Evolutionary conservation across 495 filamentous ascomycete species (phyloP).

Genomic region (Penicillium chermesinum): DNA sequence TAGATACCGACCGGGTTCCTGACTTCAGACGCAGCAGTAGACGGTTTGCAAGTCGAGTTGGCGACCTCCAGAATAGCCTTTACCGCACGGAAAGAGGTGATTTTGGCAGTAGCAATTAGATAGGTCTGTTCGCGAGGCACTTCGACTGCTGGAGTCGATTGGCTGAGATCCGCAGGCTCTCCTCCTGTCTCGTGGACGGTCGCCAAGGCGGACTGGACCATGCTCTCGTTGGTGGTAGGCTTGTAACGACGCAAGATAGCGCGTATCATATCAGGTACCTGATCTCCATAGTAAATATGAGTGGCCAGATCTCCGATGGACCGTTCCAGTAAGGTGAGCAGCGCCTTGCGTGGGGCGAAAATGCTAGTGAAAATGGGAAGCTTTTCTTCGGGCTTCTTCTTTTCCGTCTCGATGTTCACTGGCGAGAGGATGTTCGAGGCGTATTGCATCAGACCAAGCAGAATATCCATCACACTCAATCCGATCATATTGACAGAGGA

Average conservation of each 20-base stretch:
- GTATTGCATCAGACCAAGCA: slow-evolving; percentile 75
- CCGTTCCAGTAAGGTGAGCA: slow-evolving; percentile 62
- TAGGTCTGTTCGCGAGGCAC: slow-evolving; percentile 49
- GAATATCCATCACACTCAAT: slow-evolving; percentile 85
- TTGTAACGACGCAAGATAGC: slow-evolving; percentile 72
- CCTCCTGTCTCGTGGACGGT: slow-evolving; percentile 36
- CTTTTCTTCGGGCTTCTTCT: slow-evolving; percentile 15
- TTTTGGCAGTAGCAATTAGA: slow-evolving; percentile 64
- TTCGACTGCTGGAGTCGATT: slow-evolving; percentile 16
- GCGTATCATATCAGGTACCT: slow-evolving; percentile 85
- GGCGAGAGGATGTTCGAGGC: slow-evolving; percentile 67
- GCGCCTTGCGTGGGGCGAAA: slow-evolving; percentile 43
- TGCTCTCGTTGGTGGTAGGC: slow-evolving; percentile 46
- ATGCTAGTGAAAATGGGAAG: slow-evolving; percentile 20
- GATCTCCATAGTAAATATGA: slow-evolving; percentile 90
- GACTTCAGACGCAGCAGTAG: slow-evolving; percentile 55
- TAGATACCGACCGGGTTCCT: slow-evolving; percentile 69
- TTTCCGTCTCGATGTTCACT: slow-evolving; percentile 26
- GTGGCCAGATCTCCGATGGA: slow-evolving; percentile 84
- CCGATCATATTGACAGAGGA: slow-evolving; percentile 91
- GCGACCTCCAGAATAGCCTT: slow-evolving; percentile 76
- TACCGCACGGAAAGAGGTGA: slow-evolving; percentile 72
- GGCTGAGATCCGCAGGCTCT: slow-evolving; percentile 1
- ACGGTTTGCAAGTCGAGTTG: slow-evolving; percentile 57
- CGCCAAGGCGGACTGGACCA: slow-evolving; percentile 27